Base-by-base conservation (phyloP, 2,329 filamentous ascomycete species). In the Fusarium tanahbumbuense region DNA sequence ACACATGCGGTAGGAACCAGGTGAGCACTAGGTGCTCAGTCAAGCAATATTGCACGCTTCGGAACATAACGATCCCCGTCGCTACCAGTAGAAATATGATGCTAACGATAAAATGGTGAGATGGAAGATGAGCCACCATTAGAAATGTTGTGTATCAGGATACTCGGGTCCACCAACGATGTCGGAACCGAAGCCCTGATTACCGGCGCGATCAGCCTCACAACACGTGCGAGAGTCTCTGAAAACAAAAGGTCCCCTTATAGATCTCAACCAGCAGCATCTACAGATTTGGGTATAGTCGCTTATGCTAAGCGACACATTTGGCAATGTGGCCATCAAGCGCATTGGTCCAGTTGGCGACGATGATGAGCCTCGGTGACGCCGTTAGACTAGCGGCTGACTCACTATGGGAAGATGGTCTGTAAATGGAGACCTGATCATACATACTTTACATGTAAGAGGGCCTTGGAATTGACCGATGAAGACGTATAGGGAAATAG, bases 291-390 rank as follows among this genome's bases (percentile, higher is more conserved):
- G 54, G 57, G 20, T 56, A 54, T 9, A 60, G 0, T 12, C 25
- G 22, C 28, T 53, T 71, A 44, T 70, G 46, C 32, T 56, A 64
- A 7, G 64, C 48, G 46, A 68, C 50, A 25, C 68, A 70, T 30
- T 70, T 71, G 37, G 67, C 62, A n/a, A 70, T 64, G 8, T 71
- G 58, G 4, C 12, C 18, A 7, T 67, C 53, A 25, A 58, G 25
- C 1, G 62, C 53, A 25, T 70, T 68, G 27, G 67, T 68, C 67
- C 62, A 70, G 16, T 20, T 60, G 2, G 62, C 62, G 5, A 70
- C 25, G 5, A 70, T 59, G 20, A 70, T 50, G 8, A 70, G 34
- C 46, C 60, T 68, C 20, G 67, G 67, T 9, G 57, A 12, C 3
- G 5, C 37, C 18, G 45, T 23, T 6, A 28, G 5, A 8, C 25